Evolutionary conservation across 257 asterid genomes (phyloP).

Genomic region (Prunella vulgaris): DNA sequence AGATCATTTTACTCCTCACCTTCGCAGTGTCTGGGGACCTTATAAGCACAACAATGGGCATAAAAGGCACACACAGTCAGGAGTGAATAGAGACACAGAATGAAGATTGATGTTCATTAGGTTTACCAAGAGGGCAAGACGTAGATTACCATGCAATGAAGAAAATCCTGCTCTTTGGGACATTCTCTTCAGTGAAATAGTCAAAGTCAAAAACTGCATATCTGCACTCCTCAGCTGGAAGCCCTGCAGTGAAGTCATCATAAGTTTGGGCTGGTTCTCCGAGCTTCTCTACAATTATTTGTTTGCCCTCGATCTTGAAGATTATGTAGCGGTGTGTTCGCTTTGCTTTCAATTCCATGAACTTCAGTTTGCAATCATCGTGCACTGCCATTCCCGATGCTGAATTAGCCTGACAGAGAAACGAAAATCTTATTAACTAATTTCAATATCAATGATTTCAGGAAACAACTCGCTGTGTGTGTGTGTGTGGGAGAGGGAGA

Average conservation of each 20-base stretch:
- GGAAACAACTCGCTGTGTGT: too few relatives aligned
- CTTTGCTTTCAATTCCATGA: conserved; percentile 35
- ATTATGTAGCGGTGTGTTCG: conserved; percentile 38
- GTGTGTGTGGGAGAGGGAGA: too few relatives aligned
- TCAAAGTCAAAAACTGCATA: conserved; percentile 39
- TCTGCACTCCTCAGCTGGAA: conserved; percentile 36
- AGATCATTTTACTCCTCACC: conserved; percentile 53
- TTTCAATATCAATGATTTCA: not conserved
- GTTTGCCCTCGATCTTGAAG: conserved; percentile 43
- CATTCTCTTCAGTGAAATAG: conserved; percentile 35
- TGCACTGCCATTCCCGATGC: conserved; percentile 45
- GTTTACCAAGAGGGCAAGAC: not conserved
- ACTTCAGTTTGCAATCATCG: conserved; percentile 39
- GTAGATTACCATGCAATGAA: conserved; percentile 38
- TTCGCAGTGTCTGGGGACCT: conserved; percentile 49
- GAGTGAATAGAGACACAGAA: not conserved
- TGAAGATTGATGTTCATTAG: not conserved
- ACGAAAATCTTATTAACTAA: too few relatives aligned
- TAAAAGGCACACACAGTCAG: not conserved
- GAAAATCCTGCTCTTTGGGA: conserved; percentile 43
- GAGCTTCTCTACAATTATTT: conserved; percentile 33
- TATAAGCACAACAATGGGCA: not conserved
- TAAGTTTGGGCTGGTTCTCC: conserved; percentile 32
- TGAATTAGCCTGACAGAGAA: conserved; percentile 38
- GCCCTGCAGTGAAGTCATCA: conserved; percentile 33